These are phyloP conservation scores for Letharia lupina DNA, from an alignment of 495 filamentous ascomycete genomes.

Conservation along the genomic window DNA sequence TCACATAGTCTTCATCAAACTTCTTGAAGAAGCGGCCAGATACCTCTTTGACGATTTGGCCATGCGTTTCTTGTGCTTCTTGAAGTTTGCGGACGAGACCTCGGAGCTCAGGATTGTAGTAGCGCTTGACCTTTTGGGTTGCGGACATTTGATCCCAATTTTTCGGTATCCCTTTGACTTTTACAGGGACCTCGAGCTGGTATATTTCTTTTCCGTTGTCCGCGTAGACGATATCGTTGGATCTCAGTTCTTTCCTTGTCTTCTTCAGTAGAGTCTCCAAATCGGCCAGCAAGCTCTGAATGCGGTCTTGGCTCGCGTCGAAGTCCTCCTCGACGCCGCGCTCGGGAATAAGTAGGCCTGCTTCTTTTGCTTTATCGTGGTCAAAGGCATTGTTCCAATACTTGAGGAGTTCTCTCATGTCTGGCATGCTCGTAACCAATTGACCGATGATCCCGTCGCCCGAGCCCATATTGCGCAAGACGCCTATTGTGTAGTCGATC, in stretches of 20 bases:
- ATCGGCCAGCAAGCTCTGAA: slow-evolving; percentile 61
- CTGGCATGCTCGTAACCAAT: slow-evolving; percentile 75
- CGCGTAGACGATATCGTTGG: slow-evolving; percentile 65
- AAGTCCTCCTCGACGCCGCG: slow-evolving; percentile 90
- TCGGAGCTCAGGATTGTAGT: slow-evolving; percentile 82
- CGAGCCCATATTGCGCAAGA: slow-evolving; percentile 58
- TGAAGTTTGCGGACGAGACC: slow-evolving; percentile 74
- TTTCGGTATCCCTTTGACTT: slow-evolving; percentile 73
- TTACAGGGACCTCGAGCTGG: slow-evolving; percentile 83
- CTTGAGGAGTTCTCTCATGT: slow-evolving; percentile 60
- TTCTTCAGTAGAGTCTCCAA: slow-evolving; percentile 64
- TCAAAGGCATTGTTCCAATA: slow-evolving; percentile 95
- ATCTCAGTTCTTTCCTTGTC: slow-evolving; percentile 57
- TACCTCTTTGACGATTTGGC: slow-evolving; percentile 84
- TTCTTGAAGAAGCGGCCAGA: slow-evolving; percentile 72
- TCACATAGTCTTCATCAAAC: slow-evolving; percentile 78
- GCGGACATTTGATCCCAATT: slow-evolving; percentile 95
- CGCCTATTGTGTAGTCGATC: slow-evolving; percentile 81
- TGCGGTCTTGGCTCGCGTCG: slow-evolving; percentile 71
- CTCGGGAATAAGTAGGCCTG: slow-evolving; percentile 72
- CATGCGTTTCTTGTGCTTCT: slow-evolving; percentile 90
- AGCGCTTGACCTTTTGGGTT: slow-evolving; percentile 82
- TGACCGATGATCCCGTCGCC: slow-evolving; percentile 79
- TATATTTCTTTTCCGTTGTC: slow-evolving; percentile 97
- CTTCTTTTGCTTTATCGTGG: slow-evolving; percentile 65